Evolutionary conservation across 495 filamentous ascomycete species (phyloP).

Genomic region (Evernia prunastri): DNA sequence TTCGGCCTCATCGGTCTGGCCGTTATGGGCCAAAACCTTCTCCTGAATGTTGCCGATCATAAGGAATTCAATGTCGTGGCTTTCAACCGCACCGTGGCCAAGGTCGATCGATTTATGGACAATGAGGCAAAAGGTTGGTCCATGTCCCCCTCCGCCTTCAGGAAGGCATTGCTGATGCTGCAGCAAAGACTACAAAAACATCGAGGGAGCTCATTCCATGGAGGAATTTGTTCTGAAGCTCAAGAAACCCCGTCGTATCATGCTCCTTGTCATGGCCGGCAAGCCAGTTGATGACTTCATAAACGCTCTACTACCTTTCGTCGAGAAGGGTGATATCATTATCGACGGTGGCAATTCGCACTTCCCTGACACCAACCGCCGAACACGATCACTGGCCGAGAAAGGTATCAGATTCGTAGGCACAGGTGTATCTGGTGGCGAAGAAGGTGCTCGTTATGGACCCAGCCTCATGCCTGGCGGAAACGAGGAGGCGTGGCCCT

Average conservation of each 20-base stretch:
- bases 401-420: constrained; percentile 97
- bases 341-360: constrained; percentile 99
- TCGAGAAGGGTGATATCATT: constrained; percentile 93
- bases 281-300: constrained; percentile 98
- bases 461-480: constrained; percentile 98
- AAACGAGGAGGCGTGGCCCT: constrained; percentile 95
- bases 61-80: constrained; percentile 85
- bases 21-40: constrained; percentile 98
- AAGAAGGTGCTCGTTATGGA: constrained; percentile 96
- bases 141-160: constrained; percentile 27
- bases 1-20: constrained; percentile 99
- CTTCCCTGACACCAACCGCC: constrained; percentile 97
- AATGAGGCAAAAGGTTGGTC: constrained; percentile 83
- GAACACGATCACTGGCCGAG: constrained; percentile 69
- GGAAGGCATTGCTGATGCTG: constrained; percentile 34
- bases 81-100: constrained; percentile 94
- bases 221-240: constrained; percentile 92
- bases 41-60: constrained; percentile 95
- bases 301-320: constrained; percentile 81
- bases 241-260: constrained; percentile 91
- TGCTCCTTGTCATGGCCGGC: constrained; percentile 97
- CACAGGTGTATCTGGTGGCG: constrained; percentile 95
- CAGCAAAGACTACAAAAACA: constrained; percentile 51
- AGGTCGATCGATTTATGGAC: constrained; percentile 91
- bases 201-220: constrained; percentile 88